These are phyloP conservation scores for Keithomyces neogunnii DNA, from an alignment of 2,329 filamentous ascomycete genomes.

Conservation along the genomic window DNA sequence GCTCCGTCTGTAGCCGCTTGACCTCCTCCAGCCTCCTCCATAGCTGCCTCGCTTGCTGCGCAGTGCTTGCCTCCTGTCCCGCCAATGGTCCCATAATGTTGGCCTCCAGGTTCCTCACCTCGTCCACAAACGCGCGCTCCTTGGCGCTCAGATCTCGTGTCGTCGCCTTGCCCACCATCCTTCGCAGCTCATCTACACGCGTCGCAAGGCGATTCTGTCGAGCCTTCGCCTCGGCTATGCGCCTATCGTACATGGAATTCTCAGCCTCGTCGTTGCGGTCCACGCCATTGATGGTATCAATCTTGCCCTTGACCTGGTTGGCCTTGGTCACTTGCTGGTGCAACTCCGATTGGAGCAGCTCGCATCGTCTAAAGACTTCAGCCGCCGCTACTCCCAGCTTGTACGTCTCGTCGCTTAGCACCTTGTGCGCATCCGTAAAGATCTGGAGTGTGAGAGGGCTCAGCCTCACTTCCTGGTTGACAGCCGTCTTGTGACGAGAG, in stretches of 20 bases:
- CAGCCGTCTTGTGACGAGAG: slow-evolving; percentile 49
- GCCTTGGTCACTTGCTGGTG: slow-evolving; percentile 58
- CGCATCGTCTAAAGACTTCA: slow-evolving; percentile 64
- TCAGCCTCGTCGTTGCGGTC: slow-evolving; percentile 41
- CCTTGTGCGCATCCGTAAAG: slow-evolving; percentile 64
- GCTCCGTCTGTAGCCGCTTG: slow-evolving; percentile 42
- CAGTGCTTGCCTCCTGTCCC: background rate
- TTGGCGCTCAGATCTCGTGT: slow-evolving; percentile 35
- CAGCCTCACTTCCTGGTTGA: slow-evolving; percentile 61
- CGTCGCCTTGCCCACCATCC: slow-evolving; percentile 31
- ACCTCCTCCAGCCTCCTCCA: slow-evolving; percentile 16
- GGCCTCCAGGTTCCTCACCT: slow-evolving; percentile 45
- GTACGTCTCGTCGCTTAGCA: slow-evolving; percentile 62
- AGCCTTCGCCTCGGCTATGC: slow-evolving; percentile 44
- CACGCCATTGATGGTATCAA: slow-evolving; percentile 51
- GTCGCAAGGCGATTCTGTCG: slow-evolving; percentile 49
- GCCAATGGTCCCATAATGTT: slow-evolving; percentile 28
- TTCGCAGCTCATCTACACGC: slow-evolving; percentile 51
- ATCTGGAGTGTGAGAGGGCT: slow-evolving; percentile 63
- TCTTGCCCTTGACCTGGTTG: slow-evolving; percentile 54
- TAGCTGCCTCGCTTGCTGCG: slow-evolving; percentile 6
- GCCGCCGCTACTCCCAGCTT: slow-evolving; percentile 60
- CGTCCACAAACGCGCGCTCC: slow-evolving; percentile 36
- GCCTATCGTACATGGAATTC: slow-evolving; percentile 49
- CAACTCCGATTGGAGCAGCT: slow-evolving; percentile 59